Percentiles rank a stretch among this genome's conserved stretches.
phyloP scores from a whole-genome alignment of 2,329 filamentous ascomycete species.

The Colletotrichum filicis region DNA sequence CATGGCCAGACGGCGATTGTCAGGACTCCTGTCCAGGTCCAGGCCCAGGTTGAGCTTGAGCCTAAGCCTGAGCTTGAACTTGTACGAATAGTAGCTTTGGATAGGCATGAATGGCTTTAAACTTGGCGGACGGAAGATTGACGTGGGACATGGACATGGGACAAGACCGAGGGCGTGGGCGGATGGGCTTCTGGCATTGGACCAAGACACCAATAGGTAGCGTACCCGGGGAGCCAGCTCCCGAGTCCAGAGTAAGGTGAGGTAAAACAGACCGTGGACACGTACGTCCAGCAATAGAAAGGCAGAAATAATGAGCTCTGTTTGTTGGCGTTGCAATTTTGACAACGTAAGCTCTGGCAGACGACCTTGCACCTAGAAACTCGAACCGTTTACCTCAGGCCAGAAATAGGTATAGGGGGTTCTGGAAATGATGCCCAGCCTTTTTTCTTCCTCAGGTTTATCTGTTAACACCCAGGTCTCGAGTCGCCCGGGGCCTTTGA shows the following conservation, averaged over 20 bases:
- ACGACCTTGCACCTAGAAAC: background rate
- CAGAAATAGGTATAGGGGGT: background rate
- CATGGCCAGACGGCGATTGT: conserved; percentile 14
- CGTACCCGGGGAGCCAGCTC: background rate
- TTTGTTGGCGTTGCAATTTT: background rate
- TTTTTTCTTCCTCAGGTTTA: background rate
- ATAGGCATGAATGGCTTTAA: background rate
- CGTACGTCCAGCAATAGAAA: background rate
- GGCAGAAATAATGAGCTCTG: background rate
- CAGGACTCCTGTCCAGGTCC: conserved; percentile 1
- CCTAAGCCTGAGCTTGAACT: background rate
- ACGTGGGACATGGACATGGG: background rate
- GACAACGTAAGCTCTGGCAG: background rate
- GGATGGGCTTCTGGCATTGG: conserved; percentile 20
- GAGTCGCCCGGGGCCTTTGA: background rate
- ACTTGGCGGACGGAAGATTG: background rate
- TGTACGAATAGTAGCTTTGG: too few species aligned
- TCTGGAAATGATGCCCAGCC: background rate
- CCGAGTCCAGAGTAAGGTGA: background rate
- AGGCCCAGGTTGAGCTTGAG: background rate
- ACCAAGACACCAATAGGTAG: conserved; percentile 17
- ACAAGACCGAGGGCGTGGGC: conserved; percentile 10
- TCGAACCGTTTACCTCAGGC: background rate
- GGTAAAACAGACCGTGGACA: too few species aligned
- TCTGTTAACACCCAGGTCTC: background rate